phyloP scores from a whole-genome alignment of 2,329 filamentous ascomycete genomes.

The Fusarium sp. region DNA sequence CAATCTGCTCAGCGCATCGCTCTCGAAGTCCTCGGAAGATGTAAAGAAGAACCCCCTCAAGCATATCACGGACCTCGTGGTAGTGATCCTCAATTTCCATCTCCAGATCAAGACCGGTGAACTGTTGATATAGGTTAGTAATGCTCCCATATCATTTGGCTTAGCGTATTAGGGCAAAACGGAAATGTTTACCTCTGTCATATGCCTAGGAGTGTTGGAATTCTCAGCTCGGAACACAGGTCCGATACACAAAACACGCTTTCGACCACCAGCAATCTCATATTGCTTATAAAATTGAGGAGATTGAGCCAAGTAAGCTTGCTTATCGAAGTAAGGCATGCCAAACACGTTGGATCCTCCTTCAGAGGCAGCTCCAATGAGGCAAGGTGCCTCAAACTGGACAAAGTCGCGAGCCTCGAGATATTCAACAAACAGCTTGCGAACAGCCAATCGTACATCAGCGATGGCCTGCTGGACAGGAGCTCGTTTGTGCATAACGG shows the following conservation, averaged over 20 bases:
- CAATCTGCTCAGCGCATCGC: slow-evolving; percentile 77
- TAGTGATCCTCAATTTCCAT: slow-evolving; percentile 86
- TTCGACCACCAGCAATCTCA: slow-evolving; percentile 81
- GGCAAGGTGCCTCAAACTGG: slow-evolving; percentile 86
- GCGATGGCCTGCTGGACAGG: slow-evolving; percentile 89
- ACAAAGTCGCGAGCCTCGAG: slow-evolving; percentile 60
- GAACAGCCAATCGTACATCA: slow-evolving; percentile 65
- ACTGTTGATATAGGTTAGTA: slow-evolving; percentile 55
- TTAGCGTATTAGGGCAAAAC: slow-evolving; percentile 14
- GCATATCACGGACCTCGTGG: slow-evolving; percentile 76
- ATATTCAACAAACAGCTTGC: slow-evolving; percentile 81
- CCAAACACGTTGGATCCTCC: slow-evolving; percentile 93
- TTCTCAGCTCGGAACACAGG: slow-evolving; percentile 90
- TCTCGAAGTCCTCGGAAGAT: slow-evolving; percentile 81
- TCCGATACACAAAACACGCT: slow-evolving; percentile 81
- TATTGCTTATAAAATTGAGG: slow-evolving; percentile 92
- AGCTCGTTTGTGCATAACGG: slow-evolving; percentile 90
- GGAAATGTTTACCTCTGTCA: slow-evolving; percentile 71
- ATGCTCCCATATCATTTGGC: neutral
- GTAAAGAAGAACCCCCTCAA: slow-evolving; percentile 79
- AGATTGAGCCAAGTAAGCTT: slow-evolving; percentile 82
- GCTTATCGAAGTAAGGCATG: slow-evolving; percentile 87
- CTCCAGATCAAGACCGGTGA: slow-evolving; percentile 88
- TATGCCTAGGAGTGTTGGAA: slow-evolving; percentile 84
- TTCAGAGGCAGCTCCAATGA: slow-evolving; percentile 91